phyloP scores from a whole-genome alignment of 306 rosid genomes.

The Abrus precatorius region DNA sequence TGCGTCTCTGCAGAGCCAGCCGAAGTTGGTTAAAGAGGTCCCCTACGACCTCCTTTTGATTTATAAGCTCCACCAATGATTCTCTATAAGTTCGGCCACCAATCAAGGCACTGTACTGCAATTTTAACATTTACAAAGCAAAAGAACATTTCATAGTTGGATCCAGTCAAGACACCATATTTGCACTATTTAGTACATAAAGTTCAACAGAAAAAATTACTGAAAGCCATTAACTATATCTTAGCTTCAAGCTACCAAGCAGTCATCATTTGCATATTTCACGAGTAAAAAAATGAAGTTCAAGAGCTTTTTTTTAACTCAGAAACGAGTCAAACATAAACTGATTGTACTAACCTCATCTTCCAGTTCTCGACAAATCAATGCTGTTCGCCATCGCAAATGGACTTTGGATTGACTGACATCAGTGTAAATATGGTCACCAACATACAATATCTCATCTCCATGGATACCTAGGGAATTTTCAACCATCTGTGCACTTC shows the following conservation, averaged over 20 bases:
- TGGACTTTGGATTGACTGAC: conserved; percentile 98
- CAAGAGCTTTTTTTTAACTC: conserved; percentile 18
- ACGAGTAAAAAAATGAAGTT: conserved; percentile 9
- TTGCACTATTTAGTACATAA: conserved; percentile 20
- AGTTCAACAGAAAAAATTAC: conserved; percentile 31
- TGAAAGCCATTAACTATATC: conserved; percentile 12
- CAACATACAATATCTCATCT: conserved; percentile 96
- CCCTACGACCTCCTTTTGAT: conserved; percentile 93
- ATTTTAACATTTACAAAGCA: conserved; percentile 50
- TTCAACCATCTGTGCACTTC: conserved; percentile 97
- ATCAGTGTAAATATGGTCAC: conserved; percentile 97
- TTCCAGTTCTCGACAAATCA: conserved; percentile 93
- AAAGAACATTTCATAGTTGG: conserved; percentile 41
- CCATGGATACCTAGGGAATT: conserved; percentile 86
- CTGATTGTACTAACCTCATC: conserved; percentile 76
- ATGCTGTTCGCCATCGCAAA: conserved; percentile 96
- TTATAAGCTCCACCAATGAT: conserved; percentile 81
- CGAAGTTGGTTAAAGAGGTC: conserved; percentile 98
- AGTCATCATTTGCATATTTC: neutral
- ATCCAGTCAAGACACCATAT: conserved; percentile 29
- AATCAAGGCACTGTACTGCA: conserved; percentile 91
- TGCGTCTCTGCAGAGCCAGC: conserved; percentile 90
- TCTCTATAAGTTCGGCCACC: conserved; percentile 70
- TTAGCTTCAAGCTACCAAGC: conserved; percentile 23
- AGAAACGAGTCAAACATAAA: conserved; percentile 17